Evolutionary conservation across 2,329 filamentous ascomycete species (phyloP).

Genomic region (Aspergillus hortae): DNA sequence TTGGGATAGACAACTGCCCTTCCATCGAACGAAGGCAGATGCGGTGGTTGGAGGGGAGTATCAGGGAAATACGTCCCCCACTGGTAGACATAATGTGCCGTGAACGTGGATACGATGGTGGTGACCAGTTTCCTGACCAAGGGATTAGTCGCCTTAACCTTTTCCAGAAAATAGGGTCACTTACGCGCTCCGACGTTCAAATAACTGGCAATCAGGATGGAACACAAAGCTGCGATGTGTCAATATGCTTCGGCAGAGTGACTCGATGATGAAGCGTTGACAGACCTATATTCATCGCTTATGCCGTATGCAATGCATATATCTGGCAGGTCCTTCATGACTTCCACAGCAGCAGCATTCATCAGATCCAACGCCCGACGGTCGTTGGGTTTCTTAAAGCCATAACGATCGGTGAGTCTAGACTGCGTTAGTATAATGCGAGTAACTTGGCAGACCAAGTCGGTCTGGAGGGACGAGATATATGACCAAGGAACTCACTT

Average conservation of each 20-base stretch:
- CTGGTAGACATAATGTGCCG: conserved; percentile 78
- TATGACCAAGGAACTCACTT: conserved; percentile 57
- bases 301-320: conserved; percentile 86
- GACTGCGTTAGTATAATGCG: not conserved
- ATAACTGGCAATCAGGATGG: conserved; percentile 75
- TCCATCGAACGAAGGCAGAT: conserved; percentile 84
- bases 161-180: conserved; percentile 13
- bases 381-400: conserved; percentile 91
- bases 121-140: conserved; percentile 79
- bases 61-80: conserved; percentile 76
- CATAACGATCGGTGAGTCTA: conserved; percentile 78
- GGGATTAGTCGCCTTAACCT: not conserved
- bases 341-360: conserved; percentile 85
- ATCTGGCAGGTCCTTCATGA: conserved; percentile 79
- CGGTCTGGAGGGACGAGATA: too few relatives aligned
- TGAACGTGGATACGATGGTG: conserved; percentile 89
- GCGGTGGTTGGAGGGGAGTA: conserved; percentile 64
- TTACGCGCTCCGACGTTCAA: conserved; percentile 78
- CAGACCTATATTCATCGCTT: conserved; percentile 78
- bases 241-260: not conserved
- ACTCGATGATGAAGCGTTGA: not conserved
- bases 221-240: conserved; percentile 70
- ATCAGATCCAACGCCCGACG: conserved; percentile 81
- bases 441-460: not conserved
- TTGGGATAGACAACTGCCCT: conserved; percentile 86